A percentile compares a stretch with the other conserved stretches of the same genome.
phyloP scores from a whole-genome alignment of 2,329 filamentous ascomycete genomes.

The Fulvia fulva region DNA sequence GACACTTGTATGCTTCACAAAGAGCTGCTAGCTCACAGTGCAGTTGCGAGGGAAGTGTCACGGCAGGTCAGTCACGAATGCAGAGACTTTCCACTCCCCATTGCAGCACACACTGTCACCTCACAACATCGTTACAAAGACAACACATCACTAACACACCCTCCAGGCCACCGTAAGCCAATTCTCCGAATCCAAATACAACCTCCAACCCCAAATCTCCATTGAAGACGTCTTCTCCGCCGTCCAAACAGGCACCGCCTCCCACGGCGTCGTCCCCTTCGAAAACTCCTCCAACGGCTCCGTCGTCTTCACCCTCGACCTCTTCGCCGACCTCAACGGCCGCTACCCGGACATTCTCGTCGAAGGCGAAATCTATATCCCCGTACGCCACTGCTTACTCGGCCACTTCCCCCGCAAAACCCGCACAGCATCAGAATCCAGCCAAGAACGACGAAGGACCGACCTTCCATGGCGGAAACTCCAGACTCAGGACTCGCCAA shows the following conservation, averaged over 20 bases:
- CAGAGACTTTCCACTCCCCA: background rate
- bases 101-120: background rate
- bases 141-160: background rate
- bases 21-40: background rate
- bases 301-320: constrained; percentile 84
- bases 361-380: constrained; percentile 78
- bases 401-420: constrained; percentile 39
- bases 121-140: background rate
- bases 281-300: constrained; percentile 95
- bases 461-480: constrained; percentile 10
- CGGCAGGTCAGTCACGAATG: background rate
- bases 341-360: constrained; percentile 67
- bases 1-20: no score
- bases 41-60: background rate
- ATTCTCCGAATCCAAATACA: constrained; percentile 20
- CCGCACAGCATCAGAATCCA: background rate
- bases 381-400: constrained; percentile 83
- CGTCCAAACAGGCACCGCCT: constrained; percentile 62
- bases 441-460: background rate
- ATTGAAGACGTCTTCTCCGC: constrained; percentile 71
- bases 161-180: constrained; percentile 20
- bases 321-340: constrained; percentile 70
- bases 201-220: constrained; percentile 40
- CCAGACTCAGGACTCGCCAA: constrained; percentile 4
- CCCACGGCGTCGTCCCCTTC: constrained; percentile 82